These are phyloP conservation scores for Aspergillus sojae DNA, from an alignment of 2,329 filamentous ascomycete genomes.

Conservation along the genomic window DNA sequence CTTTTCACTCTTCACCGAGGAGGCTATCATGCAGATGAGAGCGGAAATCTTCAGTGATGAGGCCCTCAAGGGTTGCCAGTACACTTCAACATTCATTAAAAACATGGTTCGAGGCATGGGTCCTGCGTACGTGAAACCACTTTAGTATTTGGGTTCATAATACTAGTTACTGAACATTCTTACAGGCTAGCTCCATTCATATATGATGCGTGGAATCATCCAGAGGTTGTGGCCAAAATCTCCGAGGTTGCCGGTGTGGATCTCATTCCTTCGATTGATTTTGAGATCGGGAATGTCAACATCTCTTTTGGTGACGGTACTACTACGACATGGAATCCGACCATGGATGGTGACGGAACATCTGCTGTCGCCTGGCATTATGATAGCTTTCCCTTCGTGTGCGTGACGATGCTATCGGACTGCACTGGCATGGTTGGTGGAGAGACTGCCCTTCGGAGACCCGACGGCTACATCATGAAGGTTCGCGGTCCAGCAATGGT, in stretches of 20 bases:
- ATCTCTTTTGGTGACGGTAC: slow-evolving; percentile 43
- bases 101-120: slow-evolving; percentile 56
- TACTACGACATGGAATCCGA: neutral
- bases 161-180: neutral
- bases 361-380: slow-evolving; percentile 12
- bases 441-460: slow-evolving; percentile 46
- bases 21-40: slow-evolving; percentile 63
- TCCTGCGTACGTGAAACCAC: slow-evolving; percentile 44
- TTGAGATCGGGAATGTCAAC: slow-evolving; percentile 64
- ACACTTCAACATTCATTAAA: slow-evolving; percentile 57
- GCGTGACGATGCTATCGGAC: slow-evolving; percentile 66
- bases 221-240: slow-evolving; percentile 56
- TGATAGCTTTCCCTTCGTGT: slow-evolving; percentile 68
- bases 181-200: neutral
- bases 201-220: slow-evolving; percentile 56
- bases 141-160: neutral
- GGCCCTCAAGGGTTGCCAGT: slow-evolving; percentile 59
- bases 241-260: slow-evolving; percentile 62
- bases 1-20: slow-evolving; percentile 63
- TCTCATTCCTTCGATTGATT: slow-evolving; percentile 59
- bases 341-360: neutral
- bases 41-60: slow-evolving; percentile 59
- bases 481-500: slow-evolving; percentile 3
- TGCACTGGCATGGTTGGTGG: slow-evolving; percentile 64
- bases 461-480: neutral